These are phyloP conservation scores for Trichosporon ovoides DNA, from an alignment of 1,284 basidiomycete genomes.

Conservation along the genomic window DNA sequence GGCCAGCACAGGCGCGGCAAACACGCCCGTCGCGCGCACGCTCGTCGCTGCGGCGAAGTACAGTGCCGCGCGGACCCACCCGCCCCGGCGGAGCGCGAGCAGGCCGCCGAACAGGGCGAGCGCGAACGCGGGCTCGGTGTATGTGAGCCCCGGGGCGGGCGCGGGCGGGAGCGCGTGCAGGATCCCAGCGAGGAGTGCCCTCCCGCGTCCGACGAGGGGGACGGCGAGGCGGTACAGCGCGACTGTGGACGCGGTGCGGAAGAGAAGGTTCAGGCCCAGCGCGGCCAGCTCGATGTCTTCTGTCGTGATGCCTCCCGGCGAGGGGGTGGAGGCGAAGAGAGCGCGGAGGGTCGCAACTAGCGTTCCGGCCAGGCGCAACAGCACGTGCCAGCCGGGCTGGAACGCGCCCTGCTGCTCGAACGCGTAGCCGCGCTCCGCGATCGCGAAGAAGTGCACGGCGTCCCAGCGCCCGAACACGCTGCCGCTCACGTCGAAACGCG, in stretches of 20 bases:
- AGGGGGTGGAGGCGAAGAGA: background rate
- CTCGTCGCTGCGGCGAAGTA: constrained; percentile 62
- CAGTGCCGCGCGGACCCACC: constrained; percentile 47
- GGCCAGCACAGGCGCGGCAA: constrained; percentile 66
- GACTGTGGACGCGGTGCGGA: constrained; percentile 47
- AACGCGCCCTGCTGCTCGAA: constrained; percentile 88
- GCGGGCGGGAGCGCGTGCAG: constrained; percentile 77
- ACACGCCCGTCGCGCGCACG: constrained; percentile 77
- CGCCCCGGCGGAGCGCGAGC: constrained; percentile 22
- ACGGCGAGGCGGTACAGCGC: constrained; percentile 56
- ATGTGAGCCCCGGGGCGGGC: constrained; percentile 58
- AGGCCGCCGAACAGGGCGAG: constrained; percentile 67
- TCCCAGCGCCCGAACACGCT: constrained; percentile 67
- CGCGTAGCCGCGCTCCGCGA: constrained; percentile 59
- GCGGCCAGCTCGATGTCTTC: constrained; percentile 35
- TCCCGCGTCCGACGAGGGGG: constrained; percentile 43
- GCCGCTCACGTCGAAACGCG: constrained; percentile 35
- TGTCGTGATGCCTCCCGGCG: no score
- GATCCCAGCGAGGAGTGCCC: constrained; percentile 60
- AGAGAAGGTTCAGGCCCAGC: constrained; percentile 25
- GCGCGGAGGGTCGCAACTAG: no score
- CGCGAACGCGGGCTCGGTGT: constrained; percentile 81
- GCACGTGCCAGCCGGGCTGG: constrained; percentile 62
- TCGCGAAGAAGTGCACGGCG: constrained; percentile 67
- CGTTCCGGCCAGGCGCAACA: constrained; percentile 48